These are phyloP conservation scores for Hydrangea macrophylla DNA, from an alignment of 148 eudicot species.

Conservation along the genomic window DNA sequence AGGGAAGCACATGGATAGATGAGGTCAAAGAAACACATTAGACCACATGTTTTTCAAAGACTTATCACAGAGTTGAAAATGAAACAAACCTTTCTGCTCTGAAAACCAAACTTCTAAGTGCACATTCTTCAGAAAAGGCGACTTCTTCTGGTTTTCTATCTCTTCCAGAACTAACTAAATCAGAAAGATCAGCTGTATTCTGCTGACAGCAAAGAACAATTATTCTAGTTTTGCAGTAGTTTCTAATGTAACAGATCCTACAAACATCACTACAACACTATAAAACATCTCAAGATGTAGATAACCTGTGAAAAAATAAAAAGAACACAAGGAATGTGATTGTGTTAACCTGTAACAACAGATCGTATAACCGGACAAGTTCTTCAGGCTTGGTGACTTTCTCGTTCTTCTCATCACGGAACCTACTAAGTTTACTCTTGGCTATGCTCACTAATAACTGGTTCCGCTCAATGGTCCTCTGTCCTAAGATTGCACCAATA, in stretches of 20 bases:
- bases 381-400: slow-evolving; percentile 90
- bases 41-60: neutral
- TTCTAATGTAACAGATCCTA: neutral
- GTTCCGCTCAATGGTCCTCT: slow-evolving; percentile 88
- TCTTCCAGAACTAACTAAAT: slow-evolving; percentile 90
- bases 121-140: slow-evolving; percentile 71
- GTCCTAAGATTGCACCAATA: slow-evolving; percentile 79
- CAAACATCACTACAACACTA: neutral
- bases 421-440: slow-evolving; percentile 73
- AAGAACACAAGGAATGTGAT: neutral
- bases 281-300: slow-evolving; percentile 4
- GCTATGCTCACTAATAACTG: slow-evolving; percentile 76
- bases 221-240: slow-evolving; percentile 8
- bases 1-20: neutral
- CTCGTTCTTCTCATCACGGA: slow-evolving; percentile 77
- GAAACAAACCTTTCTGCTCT: slow-evolving; percentile 78
- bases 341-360: slow-evolving; percentile 68
- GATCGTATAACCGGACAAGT: slow-evolving; percentile 87
- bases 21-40: neutral
- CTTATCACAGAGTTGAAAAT: neutral
- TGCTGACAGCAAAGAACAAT: slow-evolving; percentile 30
- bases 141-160: slow-evolving; percentile 81
- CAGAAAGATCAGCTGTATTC: slow-evolving; percentile 90
- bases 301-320: slow-evolving; percentile 1
- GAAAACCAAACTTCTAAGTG: slow-evolving; percentile 59